These are phyloP conservation scores for Solanum lycopersicoides DNA, from an alignment of 257 asterid genomes.

Conservation along the genomic window DNA sequence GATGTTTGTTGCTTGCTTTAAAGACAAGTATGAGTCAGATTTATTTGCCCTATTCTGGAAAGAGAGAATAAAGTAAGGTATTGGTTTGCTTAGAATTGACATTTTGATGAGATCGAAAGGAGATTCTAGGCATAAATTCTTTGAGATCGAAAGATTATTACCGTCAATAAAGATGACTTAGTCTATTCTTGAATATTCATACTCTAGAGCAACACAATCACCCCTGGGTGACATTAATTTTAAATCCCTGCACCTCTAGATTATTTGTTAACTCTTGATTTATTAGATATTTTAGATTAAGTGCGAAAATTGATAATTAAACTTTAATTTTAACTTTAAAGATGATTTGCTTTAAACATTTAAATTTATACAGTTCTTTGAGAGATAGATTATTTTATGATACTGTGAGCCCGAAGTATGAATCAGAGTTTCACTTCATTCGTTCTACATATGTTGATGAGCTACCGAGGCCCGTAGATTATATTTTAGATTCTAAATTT, in stretches of 20 bases:
- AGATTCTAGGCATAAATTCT: background rate
- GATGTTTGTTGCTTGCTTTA: background rate
- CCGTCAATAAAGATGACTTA: too few species aligned
- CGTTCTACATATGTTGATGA: background rate
- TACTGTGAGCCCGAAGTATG: background rate
- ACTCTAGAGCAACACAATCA: background rate
- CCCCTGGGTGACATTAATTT: background rate
- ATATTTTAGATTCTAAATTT: too few species aligned
- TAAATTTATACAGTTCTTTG: background rate
- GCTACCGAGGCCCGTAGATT: background rate
- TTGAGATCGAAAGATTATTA: background rate
- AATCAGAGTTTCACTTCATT: background rate
- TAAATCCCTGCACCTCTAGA: background rate
- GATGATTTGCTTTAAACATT: too few species aligned
- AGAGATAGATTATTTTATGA: too few species aligned
- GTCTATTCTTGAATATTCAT: background rate
- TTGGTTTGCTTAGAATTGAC: background rate
- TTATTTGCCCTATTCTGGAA: too few species aligned
- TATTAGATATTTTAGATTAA: too few species aligned
- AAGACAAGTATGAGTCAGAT: too few species aligned
- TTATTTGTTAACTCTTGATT: too few species aligned
- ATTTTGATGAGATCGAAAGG: background rate
- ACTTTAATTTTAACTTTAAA: background rate
- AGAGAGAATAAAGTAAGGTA: background rate
- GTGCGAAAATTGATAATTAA: background rate